These are phyloP conservation scores for Chaetoceros tenuissimus DNA, from an alignment of 108 stramenopile species.

Conservation along the genomic window DNA sequence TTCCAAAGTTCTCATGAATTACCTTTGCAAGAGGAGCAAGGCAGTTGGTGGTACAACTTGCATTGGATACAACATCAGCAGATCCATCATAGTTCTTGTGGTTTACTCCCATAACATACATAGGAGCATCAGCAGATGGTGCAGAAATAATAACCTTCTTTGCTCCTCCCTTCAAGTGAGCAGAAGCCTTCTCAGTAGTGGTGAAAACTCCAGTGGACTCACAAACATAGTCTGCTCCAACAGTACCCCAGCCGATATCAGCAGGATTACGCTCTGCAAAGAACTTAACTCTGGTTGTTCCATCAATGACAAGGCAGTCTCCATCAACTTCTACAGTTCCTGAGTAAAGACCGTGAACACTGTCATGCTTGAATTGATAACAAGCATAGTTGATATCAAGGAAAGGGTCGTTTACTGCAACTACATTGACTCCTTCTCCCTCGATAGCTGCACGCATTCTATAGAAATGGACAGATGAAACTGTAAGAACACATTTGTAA, in stretches of 20 bases:
- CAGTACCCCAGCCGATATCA: conserved; percentile 84
- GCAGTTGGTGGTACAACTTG: conserved; percentile 99
- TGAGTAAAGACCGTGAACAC: conserved; percentile 87
- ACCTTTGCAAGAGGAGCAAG: conserved; percentile 98
- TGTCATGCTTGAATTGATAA: conserved; percentile 97
- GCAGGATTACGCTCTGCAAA: conserved; percentile 84
- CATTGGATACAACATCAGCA: conserved; percentile 91
- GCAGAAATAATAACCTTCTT: conserved; percentile 97
- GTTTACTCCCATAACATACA: conserved; percentile 99
- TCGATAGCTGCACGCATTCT: conserved; percentile 32
- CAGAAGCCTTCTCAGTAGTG: conserved; percentile 71
- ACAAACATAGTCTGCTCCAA: conserved; percentile 87
- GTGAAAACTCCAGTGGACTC: conserved; percentile 98
- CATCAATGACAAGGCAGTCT: conserved; percentile 81
- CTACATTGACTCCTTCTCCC: conserved; percentile 50
- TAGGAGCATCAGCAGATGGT: conserved; percentile 88
- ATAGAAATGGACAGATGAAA: background rate
- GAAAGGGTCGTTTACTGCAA: conserved; percentile 95
- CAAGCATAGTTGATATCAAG: conserved; percentile 74
- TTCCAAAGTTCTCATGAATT: conserved; percentile 91
- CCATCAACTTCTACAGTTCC: conserved; percentile 75
- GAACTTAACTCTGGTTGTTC: conserved; percentile 62
- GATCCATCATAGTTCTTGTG: conserved; percentile 63
- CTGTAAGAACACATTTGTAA: background rate
- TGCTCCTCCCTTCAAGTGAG: conserved; percentile 88